These are phyloP conservation scores for Stenogyne calaminthoides DNA, from an alignment of 305 asterid species.

Conservation along the genomic window DNA sequence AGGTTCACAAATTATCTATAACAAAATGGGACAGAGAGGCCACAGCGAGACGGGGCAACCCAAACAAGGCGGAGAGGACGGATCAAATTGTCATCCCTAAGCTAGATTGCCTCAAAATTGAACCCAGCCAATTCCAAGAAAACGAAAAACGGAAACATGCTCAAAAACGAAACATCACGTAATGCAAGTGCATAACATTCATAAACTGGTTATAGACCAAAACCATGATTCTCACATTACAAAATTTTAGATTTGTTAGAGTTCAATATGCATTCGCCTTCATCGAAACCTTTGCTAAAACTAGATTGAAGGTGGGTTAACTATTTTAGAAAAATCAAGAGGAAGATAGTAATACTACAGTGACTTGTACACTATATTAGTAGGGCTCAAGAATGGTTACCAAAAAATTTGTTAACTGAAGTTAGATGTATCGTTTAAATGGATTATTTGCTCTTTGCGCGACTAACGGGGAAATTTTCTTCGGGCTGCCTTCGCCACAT, in stretches of 20 bases:
- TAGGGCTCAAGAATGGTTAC: neutral
- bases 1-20: too few species aligned
- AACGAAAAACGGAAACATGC: too few species aligned
- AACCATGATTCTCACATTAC: neutral
- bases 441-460: constrained; percentile 31
- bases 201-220: too few species aligned
- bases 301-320: neutral
- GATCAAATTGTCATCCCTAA: too few species aligned
- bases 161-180: too few species aligned
- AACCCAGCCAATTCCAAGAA: too few species aligned
- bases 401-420: constrained; percentile 1
- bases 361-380: neutral
- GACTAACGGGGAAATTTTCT: constrained; percentile 56
- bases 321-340: constrained; percentile 7
- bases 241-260: neutral
- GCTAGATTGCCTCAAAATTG: too few species aligned
- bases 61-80: too few species aligned
- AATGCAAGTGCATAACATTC: too few species aligned
- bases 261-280: neutral
- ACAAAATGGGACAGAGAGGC: too few species aligned
- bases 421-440: constrained; percentile 8
- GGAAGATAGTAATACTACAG: neutral
- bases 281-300: constrained; percentile 2
- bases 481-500: constrained; percentile 76
- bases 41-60: too few species aligned